Evolutionary conservation across 2,329 filamentous ascomycete species (phyloP).

Genomic region (Pezicula neosporulosa): DNA sequence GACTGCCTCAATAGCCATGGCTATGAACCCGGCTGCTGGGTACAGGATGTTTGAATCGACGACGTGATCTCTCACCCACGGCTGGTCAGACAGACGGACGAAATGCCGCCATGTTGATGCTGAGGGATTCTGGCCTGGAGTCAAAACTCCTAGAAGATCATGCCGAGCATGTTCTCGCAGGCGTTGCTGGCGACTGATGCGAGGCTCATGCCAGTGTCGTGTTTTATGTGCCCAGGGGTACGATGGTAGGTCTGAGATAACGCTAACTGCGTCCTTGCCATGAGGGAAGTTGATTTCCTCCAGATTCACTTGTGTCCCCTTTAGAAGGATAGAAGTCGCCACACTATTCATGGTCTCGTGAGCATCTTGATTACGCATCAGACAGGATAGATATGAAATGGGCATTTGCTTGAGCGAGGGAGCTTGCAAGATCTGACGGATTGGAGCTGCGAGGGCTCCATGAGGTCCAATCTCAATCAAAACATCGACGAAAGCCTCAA

Average conservation of each 20-base stretch:
- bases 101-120: constrained; percentile 6
- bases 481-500: neutral
- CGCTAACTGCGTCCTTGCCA: neutral
- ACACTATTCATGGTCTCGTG: neutral
- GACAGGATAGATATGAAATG: neutral
- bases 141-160: constrained; percentile 5
- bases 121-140: constrained; percentile 1
- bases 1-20: constrained; percentile 21
- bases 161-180: neutral
- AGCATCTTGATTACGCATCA: neutral
- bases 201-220: constrained; percentile 36
- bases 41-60: constrained; percentile 20
- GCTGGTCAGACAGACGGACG: neutral
- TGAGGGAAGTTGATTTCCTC: neutral
- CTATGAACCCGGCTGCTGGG: constrained; percentile 26
- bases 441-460: constrained; percentile 4
- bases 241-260: constrained; percentile 1
- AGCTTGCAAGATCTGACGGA: neutral
- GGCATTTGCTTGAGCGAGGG: neutral
- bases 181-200: constrained; percentile 40
- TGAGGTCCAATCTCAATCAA: constrained; percentile 3
- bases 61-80: constrained; percentile 14
- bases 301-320: neutral
- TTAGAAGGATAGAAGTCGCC: neutral
- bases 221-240: constrained; percentile 7